Percentiles rank a stretch among this genome's conserved stretches.
These are phyloP conservation scores for Hypoxylon sp. DNA, from an alignment of 2,329 filamentous ascomycete genomes.

Conservation along the genomic window DNA sequence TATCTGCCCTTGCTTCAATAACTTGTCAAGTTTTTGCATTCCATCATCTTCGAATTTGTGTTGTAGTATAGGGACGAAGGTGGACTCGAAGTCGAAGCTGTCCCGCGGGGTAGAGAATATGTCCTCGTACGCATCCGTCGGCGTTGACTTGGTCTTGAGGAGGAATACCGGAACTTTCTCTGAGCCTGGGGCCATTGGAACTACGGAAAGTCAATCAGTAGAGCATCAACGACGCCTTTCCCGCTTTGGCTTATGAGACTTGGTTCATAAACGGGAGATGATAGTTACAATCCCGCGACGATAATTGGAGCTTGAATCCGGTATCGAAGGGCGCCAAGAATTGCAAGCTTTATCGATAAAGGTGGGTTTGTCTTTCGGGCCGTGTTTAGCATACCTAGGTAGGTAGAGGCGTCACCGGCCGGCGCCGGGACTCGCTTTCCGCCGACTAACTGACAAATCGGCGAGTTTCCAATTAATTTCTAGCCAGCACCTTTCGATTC, in stretches of 20 bases:
- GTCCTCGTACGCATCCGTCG: conserved; percentile 79
- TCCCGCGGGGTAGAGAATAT: conserved; percentile 66
- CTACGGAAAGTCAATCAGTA: conserved; percentile 23
- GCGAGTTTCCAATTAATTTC: conserved; percentile 23
- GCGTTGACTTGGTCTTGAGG: conserved; percentile 81
- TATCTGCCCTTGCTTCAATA: conserved; percentile 63
- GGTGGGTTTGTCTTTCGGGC: conserved; percentile 26
- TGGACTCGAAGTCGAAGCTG: conserved; percentile 67
- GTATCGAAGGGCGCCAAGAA: conserved; percentile 21
- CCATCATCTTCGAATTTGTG: conserved; percentile 75
- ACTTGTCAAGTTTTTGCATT: conserved; percentile 63
- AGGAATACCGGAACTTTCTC: conserved; percentile 71
- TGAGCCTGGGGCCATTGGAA: conserved; percentile 38
- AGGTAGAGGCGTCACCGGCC: conserved; percentile 42
- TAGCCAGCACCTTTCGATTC: conserved; percentile 36
- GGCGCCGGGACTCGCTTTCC: conserved; percentile 37
- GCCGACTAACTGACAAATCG: conserved; percentile 48
- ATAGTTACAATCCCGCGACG: not conserved
- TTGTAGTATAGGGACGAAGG: conserved; percentile 82
- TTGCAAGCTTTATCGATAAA: conserved; percentile 53
- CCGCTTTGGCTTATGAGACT: conserved; percentile 2
- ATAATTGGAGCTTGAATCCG: conserved; percentile 5
- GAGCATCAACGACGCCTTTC: conserved; percentile 13
- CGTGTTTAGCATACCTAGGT: conserved; percentile 26
- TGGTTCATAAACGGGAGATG: conserved; percentile 4